Percentiles rank a stretch among this genome's conserved stretches.
These are phyloP conservation scores for Sugiyamaella castrensis DNA, from an alignment of 1,139 yeast genomes.

Conservation along the genomic window DNA sequence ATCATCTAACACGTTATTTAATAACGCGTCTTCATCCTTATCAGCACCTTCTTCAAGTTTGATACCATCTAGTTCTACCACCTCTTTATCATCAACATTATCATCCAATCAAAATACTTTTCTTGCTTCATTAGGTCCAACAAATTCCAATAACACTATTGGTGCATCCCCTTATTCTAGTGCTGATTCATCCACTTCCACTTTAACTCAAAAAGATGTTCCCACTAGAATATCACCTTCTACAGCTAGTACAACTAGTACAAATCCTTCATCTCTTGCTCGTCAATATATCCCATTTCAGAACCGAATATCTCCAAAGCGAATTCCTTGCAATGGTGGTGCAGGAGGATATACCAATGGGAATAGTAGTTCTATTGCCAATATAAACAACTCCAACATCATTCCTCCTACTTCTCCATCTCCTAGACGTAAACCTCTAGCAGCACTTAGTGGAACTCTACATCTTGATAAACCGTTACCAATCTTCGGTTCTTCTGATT, in stretches of 20 bases:
- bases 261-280: slow-evolving; percentile 10
- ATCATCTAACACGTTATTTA: not conserved
- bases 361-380: not conserved
- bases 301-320: slow-evolving; percentile 15
- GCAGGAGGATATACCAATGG: not conserved
- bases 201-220: not conserved
- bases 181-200: not conserved
- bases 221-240: slow-evolving; percentile 1
- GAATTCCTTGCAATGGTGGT: not conserved
- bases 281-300: slow-evolving; percentile 18
- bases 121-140: no score
- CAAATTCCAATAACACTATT: no score
- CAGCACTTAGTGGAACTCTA: slow-evolving; percentile 3
- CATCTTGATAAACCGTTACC: slow-evolving; percentile 16
- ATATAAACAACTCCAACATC: not conserved
- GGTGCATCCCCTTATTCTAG: no score
- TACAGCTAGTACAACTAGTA: not conserved
- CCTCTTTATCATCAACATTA: no score
- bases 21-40: slow-evolving; percentile 3
- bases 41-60: slow-evolving; percentile 4
- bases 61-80: not conserved
- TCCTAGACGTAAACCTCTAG: slow-evolving; percentile 13
- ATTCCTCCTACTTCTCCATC: slow-evolving; percentile 8
- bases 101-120: no score
- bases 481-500: slow-evolving; percentile 8